These are phyloP conservation scores for Epichloe sibirici DNA, from an alignment of 2,329 filamentous ascomycete species.

Conservation along the genomic window DNA sequence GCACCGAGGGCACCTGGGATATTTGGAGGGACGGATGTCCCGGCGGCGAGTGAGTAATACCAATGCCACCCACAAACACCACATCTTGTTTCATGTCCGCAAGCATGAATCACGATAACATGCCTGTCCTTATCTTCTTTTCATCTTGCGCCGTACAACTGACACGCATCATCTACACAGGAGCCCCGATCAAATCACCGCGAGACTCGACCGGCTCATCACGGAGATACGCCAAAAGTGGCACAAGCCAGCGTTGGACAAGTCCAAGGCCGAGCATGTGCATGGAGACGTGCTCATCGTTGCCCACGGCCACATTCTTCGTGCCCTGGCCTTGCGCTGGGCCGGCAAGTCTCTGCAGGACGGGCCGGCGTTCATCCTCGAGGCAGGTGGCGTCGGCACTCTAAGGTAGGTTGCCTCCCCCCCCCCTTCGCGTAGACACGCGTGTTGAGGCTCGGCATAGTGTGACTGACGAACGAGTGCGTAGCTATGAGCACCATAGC, in stretches of 20 bases:
- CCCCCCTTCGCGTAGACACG: not conserved
- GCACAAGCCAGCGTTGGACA: constrained; percentile 50
- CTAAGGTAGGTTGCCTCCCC: constrained; percentile 54
- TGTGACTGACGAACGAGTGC: not conserved
- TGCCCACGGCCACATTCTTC: constrained; percentile 80
- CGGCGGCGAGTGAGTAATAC: constrained; percentile 59
- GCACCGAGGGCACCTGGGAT: constrained; percentile 54
- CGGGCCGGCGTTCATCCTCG: constrained; percentile 70
- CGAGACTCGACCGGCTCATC: constrained; percentile 65
- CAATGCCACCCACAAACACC: not conserved
- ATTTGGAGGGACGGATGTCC: constrained; percentile 86
- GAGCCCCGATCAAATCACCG: constrained; percentile 59
- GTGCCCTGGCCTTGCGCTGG: constrained; percentile 84
- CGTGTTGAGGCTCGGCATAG: not conserved
- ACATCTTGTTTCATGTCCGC: not conserved
- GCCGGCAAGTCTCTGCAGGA: constrained; percentile 59
- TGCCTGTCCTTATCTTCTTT: not conserved
- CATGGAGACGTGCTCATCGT: constrained; percentile 46
- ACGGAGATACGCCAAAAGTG: constrained; percentile 55
- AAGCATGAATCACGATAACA: not conserved
- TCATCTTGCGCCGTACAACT: too few species aligned
- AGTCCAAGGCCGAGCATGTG: constrained; percentile 27
- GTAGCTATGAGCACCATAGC: constrained; percentile 66
- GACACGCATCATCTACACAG: constrained; percentile 21
- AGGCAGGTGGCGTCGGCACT: constrained; percentile 75